phyloP scores from a whole-genome alignment of 345 rosid species.

The Crucihimalaya himalaica region DNA sequence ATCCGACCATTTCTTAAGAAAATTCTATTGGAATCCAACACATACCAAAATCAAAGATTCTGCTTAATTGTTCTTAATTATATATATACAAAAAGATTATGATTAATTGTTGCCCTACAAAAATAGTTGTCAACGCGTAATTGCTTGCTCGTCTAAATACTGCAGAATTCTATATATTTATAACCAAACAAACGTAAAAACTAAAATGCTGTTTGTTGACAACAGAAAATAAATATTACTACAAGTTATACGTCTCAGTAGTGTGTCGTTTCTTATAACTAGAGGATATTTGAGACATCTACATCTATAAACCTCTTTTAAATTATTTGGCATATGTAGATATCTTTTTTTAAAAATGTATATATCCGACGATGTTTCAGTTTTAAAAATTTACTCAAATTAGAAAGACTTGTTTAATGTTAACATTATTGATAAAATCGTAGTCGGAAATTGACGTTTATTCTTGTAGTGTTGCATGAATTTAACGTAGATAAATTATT shows the following conservation, averaged over 20 bases:
- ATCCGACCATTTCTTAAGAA: background rate
- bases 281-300: too few species aligned
- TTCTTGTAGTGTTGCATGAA: too few species aligned
- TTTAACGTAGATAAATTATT: background rate
- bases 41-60: slow-evolving; percentile 9
- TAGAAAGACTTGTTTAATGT: background rate
- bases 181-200: background rate
- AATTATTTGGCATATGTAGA: too few species aligned
- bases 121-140: background rate
- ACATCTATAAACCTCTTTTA: too few species aligned
- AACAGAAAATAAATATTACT: background rate
- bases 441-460: too few species aligned
- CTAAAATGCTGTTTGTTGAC: background rate
- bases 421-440: too few species aligned
- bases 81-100: background rate
- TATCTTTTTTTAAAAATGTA: too few species aligned
- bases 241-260: too few species aligned
- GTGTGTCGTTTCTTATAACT: background rate
- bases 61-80: background rate
- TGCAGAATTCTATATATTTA: background rate
- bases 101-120: background rate
- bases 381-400: background rate
- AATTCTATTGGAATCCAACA: slow-evolving; percentile 9
- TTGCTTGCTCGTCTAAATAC: background rate
- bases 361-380: too few species aligned